Evolutionary conservation across 208 protist species (phyloP), one percentile per base, ranked within the genome.

Genomic region (Acanthamoeba polyphaga): DNA sequence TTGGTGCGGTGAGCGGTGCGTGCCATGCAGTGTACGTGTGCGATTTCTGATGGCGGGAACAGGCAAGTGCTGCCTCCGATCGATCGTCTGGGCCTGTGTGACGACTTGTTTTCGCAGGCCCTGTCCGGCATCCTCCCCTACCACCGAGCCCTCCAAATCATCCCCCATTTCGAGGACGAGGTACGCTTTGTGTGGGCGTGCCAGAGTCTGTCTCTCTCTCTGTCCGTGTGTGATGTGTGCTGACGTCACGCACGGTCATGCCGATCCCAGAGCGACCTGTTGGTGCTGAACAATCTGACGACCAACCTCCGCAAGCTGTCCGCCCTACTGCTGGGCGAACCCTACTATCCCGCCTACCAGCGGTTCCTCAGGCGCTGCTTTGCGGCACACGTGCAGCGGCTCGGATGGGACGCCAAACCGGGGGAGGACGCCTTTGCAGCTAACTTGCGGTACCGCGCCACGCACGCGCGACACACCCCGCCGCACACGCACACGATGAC

Each of bases 281-380:
- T 55, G 72, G 72, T 82, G 72, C 43, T 82, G 72, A 43, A n/a
- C 72, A 82, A 82, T 22, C 72, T 82, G 19, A 82, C 43, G 27
- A 53, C n/a, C 72, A 82, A 82, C 43, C 49, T 82, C 6, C 8
- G 17, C 38, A 82, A 82, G 72, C 72, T 82, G 43, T 82, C 72
- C 9, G 29, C n/a, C 13, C 72, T 82, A 0, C 10, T 82, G 72
- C 49, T n/a, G 13, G 72, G 34, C 38, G 72, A 82, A 10, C 38
- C 72, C 72, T 82, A 82, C 38, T 82, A 82, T 22, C 72, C 32
- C 19, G 38, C 43, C 72, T 82, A 82, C 43, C 72, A 82, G 38
- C 72, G 15, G 0, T 55, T 82, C 38, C 38, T 82, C 72, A 49
- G 72, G 72, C 32, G 43, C 22, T 82, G 72, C 38, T 82, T 82